Conservation (phyloP, 805 yeast genomes). For the Wickerhamiella nectarea region DNA sequence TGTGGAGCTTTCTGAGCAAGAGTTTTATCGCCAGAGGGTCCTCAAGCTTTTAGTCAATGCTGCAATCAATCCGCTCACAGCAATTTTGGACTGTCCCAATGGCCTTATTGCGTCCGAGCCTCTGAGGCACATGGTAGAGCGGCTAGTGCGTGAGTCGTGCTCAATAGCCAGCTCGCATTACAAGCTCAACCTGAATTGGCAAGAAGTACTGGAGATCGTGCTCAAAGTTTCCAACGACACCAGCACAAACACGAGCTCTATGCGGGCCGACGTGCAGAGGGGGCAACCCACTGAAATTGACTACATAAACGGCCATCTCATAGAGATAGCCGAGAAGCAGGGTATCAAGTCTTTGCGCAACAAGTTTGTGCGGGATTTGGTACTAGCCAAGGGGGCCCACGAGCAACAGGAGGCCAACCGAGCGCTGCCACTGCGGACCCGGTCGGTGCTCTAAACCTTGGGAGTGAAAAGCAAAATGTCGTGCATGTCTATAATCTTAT, state of each 20-base stretch:
- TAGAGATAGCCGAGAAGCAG: slow-evolving; percentile 36
- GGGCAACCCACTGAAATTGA: slow-evolving; percentile 60
- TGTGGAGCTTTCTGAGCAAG: slow-evolving; percentile 26
- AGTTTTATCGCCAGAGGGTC: slow-evolving; percentile 45
- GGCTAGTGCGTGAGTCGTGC: slow-evolving; percentile 35
- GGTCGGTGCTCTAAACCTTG: too few species aligned
- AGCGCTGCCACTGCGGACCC: too few species aligned
- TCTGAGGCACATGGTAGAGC: slow-evolving; percentile 27
- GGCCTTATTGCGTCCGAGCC: slow-evolving; percentile 48
- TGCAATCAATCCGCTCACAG: slow-evolving; percentile 73
- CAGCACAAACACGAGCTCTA: slow-evolving; percentile 49
- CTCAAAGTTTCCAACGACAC: slow-evolving; percentile 34
- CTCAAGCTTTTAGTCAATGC: slow-evolving; percentile 69
- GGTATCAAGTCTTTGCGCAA: slow-evolving; percentile 30
- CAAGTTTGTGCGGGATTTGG: neutral
- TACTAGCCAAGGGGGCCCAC: neutral
- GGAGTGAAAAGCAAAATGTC: too few species aligned
- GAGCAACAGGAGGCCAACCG: neutral
- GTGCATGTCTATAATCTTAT: too few species aligned
- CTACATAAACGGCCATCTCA: slow-evolving; percentile 72
- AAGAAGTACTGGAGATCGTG: slow-evolving; percentile 28
- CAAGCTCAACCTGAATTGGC: slow-evolving; percentile 7
- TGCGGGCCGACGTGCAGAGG: slow-evolving; percentile 51
- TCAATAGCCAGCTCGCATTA: slow-evolving; percentile 21
- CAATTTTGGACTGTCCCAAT: slow-evolving; percentile 62